Percentiles rank a stretch among this genome's conserved stretches.
Evolutionary conservation across 1,284 basidiomycete species (phyloP).

Genomic region (Neolentinus lepideus): DNA sequence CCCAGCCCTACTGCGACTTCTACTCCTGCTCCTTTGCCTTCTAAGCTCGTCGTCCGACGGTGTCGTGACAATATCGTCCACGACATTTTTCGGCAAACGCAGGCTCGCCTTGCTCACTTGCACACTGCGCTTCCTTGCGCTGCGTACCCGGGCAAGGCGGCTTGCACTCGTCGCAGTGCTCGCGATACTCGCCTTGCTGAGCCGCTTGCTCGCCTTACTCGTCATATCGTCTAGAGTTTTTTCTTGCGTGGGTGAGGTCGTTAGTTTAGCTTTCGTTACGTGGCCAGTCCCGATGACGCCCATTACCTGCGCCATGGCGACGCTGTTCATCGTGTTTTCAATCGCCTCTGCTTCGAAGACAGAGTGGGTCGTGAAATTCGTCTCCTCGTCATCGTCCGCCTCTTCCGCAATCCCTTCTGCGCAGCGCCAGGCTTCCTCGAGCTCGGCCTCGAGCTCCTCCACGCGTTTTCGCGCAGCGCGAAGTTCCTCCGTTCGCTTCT

Average conservation of each 20-base stretch:
- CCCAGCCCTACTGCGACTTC: background rate
- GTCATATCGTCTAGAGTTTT: background rate
- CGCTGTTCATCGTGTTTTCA: constrained; percentile 3
- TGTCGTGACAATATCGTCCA: background rate
- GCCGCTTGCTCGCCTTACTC: background rate
- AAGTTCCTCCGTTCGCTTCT: constrained; percentile 53
- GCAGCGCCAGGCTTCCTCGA: constrained; percentile 76
- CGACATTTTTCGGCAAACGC: constrained; percentile 32
- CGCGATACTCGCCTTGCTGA: constrained; percentile 18
- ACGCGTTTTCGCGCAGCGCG: constrained; percentile 37
- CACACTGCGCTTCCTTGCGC: constrained; percentile 51
- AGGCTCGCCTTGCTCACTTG: constrained; percentile 53
- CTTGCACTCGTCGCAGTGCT: constrained; percentile 16
- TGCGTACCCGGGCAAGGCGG: constrained; percentile 32
- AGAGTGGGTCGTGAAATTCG: constrained; percentile 15
- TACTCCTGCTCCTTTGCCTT: background rate
- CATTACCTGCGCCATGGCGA: constrained; percentile 20
- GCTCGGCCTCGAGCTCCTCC: constrained; percentile 52
- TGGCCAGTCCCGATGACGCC: constrained; percentile 26
- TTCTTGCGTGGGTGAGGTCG: constrained; percentile 6
- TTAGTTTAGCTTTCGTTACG: constrained; percentile 22
- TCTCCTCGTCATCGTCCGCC: constrained; percentile 15
- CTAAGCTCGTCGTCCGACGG: background rate
- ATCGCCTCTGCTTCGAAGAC: constrained; percentile 2
- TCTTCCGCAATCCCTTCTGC: constrained; percentile 66